phyloP scores from a whole-genome alignment of 2,329 filamentous ascomycete species.

The Fusarium denticulatum region DNA sequence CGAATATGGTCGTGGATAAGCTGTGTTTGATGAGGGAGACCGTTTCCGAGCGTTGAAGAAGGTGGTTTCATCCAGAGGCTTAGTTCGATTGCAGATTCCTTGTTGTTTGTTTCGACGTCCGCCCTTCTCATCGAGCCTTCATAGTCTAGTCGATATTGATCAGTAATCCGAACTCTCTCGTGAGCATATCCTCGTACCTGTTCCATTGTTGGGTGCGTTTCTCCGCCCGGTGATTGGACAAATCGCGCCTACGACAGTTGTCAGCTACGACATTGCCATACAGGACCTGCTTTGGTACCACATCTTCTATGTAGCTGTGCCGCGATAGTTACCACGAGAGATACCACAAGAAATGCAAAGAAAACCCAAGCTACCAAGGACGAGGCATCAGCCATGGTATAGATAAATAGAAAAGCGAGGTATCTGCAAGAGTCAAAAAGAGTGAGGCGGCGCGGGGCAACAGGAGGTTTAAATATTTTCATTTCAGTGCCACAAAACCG shows the following conservation, averaged over 20 bases:
- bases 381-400: too few species aligned
- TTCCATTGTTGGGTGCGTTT: too few species aligned
- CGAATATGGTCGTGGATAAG: not conserved
- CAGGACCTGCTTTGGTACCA: not conserved
- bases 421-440: not conserved
- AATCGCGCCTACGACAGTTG: not conserved
- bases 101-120: not conserved
- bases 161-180: not conserved
- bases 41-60: not conserved
- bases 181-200: not conserved
- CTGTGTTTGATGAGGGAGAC: not conserved
- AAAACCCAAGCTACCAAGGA: fast-evolving
- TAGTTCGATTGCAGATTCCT: not conserved
- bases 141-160: not conserved
- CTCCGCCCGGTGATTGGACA: too few species aligned
- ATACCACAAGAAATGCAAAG: too few species aligned
- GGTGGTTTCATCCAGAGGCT: not conserved
- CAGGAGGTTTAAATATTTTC: not conserved
- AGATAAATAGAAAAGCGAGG: not conserved
- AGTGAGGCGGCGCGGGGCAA: not conserved
- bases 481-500: too few species aligned
- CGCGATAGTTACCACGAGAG: fast-evolving
- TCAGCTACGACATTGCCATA: not conserved
- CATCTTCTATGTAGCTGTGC: not conserved
- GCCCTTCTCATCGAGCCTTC: not conserved